A percentile compares a stretch with the other conserved stretches of the same genome.
phyloP scores from a whole-genome alignment of 2,329 filamentous ascomycete species.

The Fusarium irregulare region DNA sequence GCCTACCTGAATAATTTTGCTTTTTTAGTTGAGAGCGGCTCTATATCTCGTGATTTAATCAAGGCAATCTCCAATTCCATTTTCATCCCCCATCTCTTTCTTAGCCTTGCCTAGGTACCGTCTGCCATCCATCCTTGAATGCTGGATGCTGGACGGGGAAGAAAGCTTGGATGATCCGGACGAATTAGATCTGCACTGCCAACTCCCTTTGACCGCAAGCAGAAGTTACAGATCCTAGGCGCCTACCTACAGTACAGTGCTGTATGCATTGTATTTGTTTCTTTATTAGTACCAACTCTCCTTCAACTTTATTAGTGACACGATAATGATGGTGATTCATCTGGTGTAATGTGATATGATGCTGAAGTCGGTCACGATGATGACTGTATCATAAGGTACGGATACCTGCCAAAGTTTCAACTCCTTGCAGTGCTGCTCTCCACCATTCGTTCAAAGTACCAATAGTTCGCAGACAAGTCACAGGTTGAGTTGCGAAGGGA shows the following conservation, averaged over 20 bases:
- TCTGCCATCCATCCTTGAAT: background rate
- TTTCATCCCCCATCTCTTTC: slow-evolving; percentile 33
- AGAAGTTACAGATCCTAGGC: slow-evolving; percentile 17
- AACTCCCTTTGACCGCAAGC: slow-evolving; percentile 34
- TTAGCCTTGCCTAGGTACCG: slow-evolving; percentile 2
- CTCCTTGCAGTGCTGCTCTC: slow-evolving; percentile 14
- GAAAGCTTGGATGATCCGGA: slow-evolving; percentile 38
- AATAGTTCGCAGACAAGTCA: slow-evolving; percentile 26
- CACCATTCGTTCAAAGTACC: slow-evolving; percentile 8
- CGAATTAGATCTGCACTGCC: slow-evolving; percentile 44
- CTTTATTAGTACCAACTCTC: background rate
- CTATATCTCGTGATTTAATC: slow-evolving; percentile 40
- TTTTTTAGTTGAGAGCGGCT: slow-evolving; percentile 13
- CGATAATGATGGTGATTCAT: slow-evolving; percentile 13
- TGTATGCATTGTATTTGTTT: background rate
- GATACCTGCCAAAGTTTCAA: background rate
- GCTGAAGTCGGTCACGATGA: slow-evolving; percentile 17
- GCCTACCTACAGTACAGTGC: background rate
- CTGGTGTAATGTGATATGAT: slow-evolving; percentile 20
- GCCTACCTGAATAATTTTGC: slow-evolving; percentile 7
- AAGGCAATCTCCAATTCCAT: slow-evolving; percentile 16
- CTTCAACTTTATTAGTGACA: slow-evolving; percentile 7
- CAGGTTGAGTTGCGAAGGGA: slow-evolving; percentile 9
- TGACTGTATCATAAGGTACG: background rate
- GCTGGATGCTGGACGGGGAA: slow-evolving; percentile 38